Conservation (phyloP, 169 alveolate species). For the Neospora caninum region DNA sequence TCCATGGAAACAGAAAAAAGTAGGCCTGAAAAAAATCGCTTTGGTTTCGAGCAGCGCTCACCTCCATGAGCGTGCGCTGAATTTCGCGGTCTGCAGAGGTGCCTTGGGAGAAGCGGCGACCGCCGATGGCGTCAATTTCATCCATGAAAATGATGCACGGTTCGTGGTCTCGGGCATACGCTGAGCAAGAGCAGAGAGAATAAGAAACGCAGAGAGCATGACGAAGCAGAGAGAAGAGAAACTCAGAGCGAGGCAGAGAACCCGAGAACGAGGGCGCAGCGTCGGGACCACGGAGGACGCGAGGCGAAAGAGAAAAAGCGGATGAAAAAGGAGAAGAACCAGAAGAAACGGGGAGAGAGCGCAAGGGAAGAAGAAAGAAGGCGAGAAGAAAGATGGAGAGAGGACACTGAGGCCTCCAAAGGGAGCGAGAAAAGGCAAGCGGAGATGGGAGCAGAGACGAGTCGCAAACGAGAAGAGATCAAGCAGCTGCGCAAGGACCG, state of each 20-base stretch:
- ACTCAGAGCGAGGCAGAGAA: neutral
- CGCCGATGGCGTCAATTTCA: constrained; percentile 99
- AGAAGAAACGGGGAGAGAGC: neutral
- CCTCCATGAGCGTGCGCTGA: constrained; percentile 97
- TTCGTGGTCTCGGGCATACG: constrained; percentile 98
- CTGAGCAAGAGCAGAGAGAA: constrained; percentile 50
- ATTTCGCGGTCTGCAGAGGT: constrained; percentile 99
- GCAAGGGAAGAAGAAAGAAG: neutral
- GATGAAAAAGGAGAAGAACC: neutral
- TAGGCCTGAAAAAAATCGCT: too few species aligned
- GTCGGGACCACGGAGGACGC: too few species aligned
- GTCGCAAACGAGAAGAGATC: too few species aligned
- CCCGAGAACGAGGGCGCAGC: neutral
- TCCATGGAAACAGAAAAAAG: too few species aligned
- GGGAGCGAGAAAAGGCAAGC: too few species aligned
- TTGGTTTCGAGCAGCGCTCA: neutral
- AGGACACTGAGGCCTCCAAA: too few species aligned
- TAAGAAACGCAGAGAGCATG: neutral
- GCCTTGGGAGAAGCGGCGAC: constrained; percentile 97
- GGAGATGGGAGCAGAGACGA: too few species aligned
- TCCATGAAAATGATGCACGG: constrained; percentile 99
- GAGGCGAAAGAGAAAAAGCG: neutral
- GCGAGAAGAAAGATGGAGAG: neutral
- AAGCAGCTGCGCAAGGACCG: too few species aligned
- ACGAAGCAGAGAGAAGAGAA: neutral